phyloP scores from a whole-genome alignment of 2,329 filamentous ascomycete species.

The Hirsutella thompsonii region DNA sequence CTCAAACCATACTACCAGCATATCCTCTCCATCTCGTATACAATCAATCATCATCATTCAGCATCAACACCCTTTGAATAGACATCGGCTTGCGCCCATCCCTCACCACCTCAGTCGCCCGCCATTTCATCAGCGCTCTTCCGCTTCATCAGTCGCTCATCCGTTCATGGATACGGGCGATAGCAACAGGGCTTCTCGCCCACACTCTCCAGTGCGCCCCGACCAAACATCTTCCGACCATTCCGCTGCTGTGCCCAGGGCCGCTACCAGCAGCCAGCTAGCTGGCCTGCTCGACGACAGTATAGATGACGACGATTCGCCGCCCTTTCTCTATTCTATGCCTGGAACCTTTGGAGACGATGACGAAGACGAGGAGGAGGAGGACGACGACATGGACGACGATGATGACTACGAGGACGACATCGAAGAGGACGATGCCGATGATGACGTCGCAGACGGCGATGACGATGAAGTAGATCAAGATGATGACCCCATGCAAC shows the following conservation, averaged over 20 bases:
- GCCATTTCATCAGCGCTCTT: too few relatives aligned
- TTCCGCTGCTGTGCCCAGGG: neutral
- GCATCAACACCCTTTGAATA: too few relatives aligned
- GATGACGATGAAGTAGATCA: conserved; percentile 2
- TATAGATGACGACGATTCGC: neutral
- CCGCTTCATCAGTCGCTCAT: too few relatives aligned
- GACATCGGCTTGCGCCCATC: too few relatives aligned
- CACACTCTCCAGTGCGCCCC: neutral
- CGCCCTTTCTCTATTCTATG: conserved; percentile 1
- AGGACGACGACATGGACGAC: conserved; percentile 12
- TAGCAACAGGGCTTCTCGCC: neutral
- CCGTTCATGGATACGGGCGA: neutral
- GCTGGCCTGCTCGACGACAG: neutral
- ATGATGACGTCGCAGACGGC: neutral
- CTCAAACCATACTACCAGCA: too few relatives aligned
- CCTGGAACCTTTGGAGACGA: conserved; percentile 8
- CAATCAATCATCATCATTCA: too few relatives aligned
- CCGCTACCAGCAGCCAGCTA: neutral
- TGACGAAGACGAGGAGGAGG: conserved; percentile 12
- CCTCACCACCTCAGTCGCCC: too few relatives aligned
- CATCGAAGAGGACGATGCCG: conserved; percentile 5
- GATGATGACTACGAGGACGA: conserved; percentile 11
- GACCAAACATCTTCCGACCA: neutral
- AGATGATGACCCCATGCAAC: conserved; percentile 20
- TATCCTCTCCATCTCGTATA: too few relatives aligned